These are phyloP conservation scores for Candida dendrica DNA, from an alignment of 805 yeast species.

Conservation along the genomic window DNA sequence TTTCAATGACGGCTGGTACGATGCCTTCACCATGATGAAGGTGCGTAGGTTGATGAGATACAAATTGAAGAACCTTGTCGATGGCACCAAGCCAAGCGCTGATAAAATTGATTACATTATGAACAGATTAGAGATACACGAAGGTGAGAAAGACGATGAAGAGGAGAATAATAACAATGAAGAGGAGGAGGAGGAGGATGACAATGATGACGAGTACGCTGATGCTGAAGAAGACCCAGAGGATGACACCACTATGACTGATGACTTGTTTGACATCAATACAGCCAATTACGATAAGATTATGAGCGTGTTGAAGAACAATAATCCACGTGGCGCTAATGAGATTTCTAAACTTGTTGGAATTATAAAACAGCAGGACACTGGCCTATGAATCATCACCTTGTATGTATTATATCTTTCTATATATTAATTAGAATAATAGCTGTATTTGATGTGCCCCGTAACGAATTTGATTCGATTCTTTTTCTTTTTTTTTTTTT, in stretches of 20 bases:
- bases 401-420: no score
- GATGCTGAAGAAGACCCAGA: constrained; percentile 27
- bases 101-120: constrained; percentile 36
- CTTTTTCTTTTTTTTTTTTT: no score
- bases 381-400: constrained; percentile 1
- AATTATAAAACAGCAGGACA: constrained; percentile 11
- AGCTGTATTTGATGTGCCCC: no score
- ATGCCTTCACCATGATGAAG: constrained; percentile 50
- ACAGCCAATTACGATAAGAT: constrained; percentile 19
- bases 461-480: no score
- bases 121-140: constrained; percentile 21
- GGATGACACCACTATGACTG: no score
- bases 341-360: constrained; percentile 11
- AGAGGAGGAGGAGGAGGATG: constrained; percentile 20
- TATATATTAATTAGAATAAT: no score
- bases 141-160: constrained; percentile 10
- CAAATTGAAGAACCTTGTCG: constrained; percentile 55
- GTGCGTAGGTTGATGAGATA: constrained; percentile 66
- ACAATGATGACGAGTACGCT: constrained; percentile 21
- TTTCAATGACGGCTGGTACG: constrained; percentile 77
- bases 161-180: constrained; percentile 12
- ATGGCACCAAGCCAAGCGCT: constrained; percentile 30
- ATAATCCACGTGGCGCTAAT: constrained; percentile 17
- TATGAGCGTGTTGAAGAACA: constrained; percentile 11
- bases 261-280: constrained; percentile 12